phyloP scores from a whole-genome alignment of 331 rosid species.

The Ulmus americana region DNA sequence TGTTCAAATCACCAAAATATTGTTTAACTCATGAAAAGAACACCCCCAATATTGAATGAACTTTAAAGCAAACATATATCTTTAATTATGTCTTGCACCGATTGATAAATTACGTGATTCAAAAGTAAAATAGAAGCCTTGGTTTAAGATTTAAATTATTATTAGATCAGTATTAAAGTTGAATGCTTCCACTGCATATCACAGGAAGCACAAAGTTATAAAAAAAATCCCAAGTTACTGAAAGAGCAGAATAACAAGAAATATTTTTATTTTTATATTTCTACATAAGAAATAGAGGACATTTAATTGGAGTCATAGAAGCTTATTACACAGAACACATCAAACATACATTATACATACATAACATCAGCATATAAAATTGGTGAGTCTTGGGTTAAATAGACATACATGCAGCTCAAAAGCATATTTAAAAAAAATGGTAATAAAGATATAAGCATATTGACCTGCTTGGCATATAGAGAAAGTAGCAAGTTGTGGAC shows the following conservation, averaged over 20 bases:
- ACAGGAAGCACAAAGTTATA: no score
- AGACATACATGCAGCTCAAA: conserved; percentile 1
- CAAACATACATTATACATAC: not conserved
- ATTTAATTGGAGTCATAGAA: not conserved
- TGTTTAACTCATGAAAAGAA: no score
- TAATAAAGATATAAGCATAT: conserved; percentile 23
- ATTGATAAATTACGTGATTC: not conserved
- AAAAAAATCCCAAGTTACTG: not conserved
- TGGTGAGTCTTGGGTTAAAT: not conserved
- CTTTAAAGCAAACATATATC: not conserved
- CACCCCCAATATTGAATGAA: not conserved
- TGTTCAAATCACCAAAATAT: no score
- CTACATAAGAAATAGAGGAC: not conserved
- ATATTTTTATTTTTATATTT: not conserved
- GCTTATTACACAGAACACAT: not conserved
- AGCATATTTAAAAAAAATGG: not conserved
- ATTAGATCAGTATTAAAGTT: not conserved
- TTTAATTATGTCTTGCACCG: not conserved
- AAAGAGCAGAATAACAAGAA: not conserved
- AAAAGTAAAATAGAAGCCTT: not conserved
- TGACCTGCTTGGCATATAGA: conserved; percentile 90
- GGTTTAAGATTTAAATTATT: not conserved
- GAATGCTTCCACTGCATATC: not conserved
- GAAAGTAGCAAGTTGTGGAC: conserved; percentile 91
- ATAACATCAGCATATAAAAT: not conserved